Conservation (phyloP, 768 basidiomycete genomes). For the Termitomyces eurrhizus region DNA sequence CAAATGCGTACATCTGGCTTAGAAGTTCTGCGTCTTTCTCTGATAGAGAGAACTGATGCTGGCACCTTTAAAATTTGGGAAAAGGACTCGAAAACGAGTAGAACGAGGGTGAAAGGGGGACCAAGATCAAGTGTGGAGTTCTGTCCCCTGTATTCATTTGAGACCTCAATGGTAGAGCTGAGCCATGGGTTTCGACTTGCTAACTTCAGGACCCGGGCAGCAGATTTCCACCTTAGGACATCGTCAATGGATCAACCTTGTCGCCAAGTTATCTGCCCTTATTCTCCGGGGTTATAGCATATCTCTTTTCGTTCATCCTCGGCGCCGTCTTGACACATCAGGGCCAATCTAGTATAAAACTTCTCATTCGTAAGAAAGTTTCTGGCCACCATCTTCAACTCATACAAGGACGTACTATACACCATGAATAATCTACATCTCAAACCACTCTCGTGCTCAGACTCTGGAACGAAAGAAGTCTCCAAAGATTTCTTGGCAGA, state of each 20-base stretch:
- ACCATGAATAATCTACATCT: constrained; percentile 12
- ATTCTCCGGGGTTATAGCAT: constrained; percentile 13
- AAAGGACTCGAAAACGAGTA: neutral
- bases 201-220: neutral
- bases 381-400: neutral
- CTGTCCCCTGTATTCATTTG: neutral
- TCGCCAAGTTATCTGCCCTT: constrained; percentile 6
- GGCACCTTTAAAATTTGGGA: neutral
- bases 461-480: constrained; percentile 10
- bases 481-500: constrained; percentile 11
- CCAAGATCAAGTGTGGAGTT: neutral
- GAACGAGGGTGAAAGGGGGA: neutral
- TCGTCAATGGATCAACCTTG: constrained; percentile 12
- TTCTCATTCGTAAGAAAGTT: neutral
- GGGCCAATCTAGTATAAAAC: constrained; percentile 11
- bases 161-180: neutral
- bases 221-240: constrained; percentile 9
- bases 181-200: constrained; percentile 6
- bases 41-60: neutral
- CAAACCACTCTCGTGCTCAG: constrained; percentile 11
- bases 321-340: constrained; percentile 9
- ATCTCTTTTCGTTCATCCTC: constrained; percentile 12
- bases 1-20: neutral
- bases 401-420: neutral
- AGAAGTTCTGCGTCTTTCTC: neutral